Conservation (phyloP, 371 early-diverging fungal species). For the Mucor plumbeus region DNA sequence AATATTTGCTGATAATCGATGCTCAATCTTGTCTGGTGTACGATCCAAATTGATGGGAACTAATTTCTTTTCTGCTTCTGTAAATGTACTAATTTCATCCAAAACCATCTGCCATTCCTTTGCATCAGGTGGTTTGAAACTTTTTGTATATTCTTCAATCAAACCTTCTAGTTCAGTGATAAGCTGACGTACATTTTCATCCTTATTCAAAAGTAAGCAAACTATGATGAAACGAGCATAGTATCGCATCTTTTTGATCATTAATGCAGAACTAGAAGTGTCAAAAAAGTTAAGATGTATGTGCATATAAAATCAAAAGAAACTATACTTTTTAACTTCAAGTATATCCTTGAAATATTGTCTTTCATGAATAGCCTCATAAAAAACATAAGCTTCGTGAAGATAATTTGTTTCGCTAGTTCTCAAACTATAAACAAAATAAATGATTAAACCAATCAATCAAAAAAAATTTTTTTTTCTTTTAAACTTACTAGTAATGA, state of each 20-base stretch:
- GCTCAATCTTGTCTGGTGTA: conserved; percentile 64
- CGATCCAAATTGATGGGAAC: conserved; percentile 71
- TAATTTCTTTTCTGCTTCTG: conserved; percentile 89
- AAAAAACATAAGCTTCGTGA: conserved; percentile 92
- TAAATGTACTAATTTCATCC: conserved; percentile 87
- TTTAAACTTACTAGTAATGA: conserved; percentile 75
- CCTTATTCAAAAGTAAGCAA: conserved; percentile 86
- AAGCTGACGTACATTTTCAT: conserved; percentile 76
- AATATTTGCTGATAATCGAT: conserved; percentile 64
- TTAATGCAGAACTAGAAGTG: conserved; percentile 74
- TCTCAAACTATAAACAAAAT: conserved; percentile 62
- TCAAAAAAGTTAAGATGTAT: background rate
- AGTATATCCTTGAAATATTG: conserved; percentile 92
- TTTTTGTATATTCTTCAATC: conserved; percentile 86
- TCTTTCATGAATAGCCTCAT: conserved; percentile 94
- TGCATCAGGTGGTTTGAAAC: conserved; percentile 88
- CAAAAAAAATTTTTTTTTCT: background rate
- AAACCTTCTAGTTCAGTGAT: conserved; percentile 80
- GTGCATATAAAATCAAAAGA: background rate
- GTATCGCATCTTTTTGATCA: conserved; percentile 96
- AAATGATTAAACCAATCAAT: conserved; percentile 4
- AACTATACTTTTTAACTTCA: conserved; percentile 79
- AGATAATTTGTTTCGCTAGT: conserved; percentile 96
- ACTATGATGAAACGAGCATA: conserved; percentile 97
- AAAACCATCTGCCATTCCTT: conserved; percentile 93